These are phyloP conservation scores for Apiotrichum domesticum DNA, from an alignment of 1,284 basidiomycete species.

Conservation along the genomic window DNA sequence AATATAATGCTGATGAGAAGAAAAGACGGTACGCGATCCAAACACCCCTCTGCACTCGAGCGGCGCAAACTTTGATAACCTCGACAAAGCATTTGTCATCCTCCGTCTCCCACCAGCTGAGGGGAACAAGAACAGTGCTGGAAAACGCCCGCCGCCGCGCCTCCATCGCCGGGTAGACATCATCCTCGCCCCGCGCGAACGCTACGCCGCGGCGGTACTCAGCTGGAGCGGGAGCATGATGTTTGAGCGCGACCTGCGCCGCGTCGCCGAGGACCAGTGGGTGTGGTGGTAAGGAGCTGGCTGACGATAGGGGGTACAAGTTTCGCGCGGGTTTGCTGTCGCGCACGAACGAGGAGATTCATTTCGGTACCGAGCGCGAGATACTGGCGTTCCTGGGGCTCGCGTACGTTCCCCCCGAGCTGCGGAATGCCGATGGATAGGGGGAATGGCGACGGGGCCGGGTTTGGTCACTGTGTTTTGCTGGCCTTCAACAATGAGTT, in stretches of 20 bases:
- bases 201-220: conserved; percentile 43
- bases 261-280: conserved; percentile 34
- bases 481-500: too few species aligned
- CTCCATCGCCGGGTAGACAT: conserved; percentile 43
- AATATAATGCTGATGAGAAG: conserved; percentile 10
- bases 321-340: conserved; percentile 40
- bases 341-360: conserved; percentile 34
- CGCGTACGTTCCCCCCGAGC: conserved; percentile 38
- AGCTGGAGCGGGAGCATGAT: conserved; percentile 48
- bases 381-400: conserved; percentile 40
- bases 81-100: conserved; percentile 45
- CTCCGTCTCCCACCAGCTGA: conserved; percentile 25
- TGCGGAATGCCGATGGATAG: conserved; percentile 45
- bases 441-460: too few species aligned
- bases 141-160: background rate
- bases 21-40: conserved; percentile 24
- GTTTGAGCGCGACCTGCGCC: conserved; percentile 47
- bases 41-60: conserved; percentile 27
- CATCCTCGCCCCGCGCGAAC: conserved; percentile 36
- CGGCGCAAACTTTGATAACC: conserved; percentile 44
- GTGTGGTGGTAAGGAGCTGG: conserved; percentile 3
- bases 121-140: background rate
- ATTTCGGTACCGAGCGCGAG: conserved; percentile 40
- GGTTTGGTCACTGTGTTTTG: too few species aligned
- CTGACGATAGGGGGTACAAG: conserved; percentile 32